Conservation (phyloP, 2,329 filamentous ascomycete genomes). For the Juglanconis sp. region DNA sequence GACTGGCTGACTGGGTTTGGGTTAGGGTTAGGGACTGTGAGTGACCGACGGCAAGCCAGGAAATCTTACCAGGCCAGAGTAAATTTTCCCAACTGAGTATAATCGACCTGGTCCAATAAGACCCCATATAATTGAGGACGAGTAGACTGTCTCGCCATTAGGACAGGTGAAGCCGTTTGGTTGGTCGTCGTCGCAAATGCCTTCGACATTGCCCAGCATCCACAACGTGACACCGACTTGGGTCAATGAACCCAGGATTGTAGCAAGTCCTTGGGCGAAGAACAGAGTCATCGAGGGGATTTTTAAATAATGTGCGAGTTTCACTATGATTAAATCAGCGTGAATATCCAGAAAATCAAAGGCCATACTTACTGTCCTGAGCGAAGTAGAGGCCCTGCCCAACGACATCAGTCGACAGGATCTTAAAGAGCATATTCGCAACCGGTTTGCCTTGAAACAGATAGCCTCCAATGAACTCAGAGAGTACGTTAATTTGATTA, state of each 20-base stretch:
- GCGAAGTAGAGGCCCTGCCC: slow-evolving; percentile 44
- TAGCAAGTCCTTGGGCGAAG: slow-evolving; percentile 44
- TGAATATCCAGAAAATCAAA: not conserved
- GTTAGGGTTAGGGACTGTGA: too few species aligned
- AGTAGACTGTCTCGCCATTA: slow-evolving; percentile 45
- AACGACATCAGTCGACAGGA: slow-evolving; percentile 37
- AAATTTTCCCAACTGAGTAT: slow-evolving; percentile 44
- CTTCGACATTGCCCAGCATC: slow-evolving; percentile 35
- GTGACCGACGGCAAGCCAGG: too few species aligned
- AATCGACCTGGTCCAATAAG: slow-evolving; percentile 48
- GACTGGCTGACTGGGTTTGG: too few species aligned
- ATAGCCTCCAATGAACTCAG: slow-evolving; percentile 47
- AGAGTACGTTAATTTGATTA: slow-evolving; percentile 46
- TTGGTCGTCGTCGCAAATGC: slow-evolving; percentile 38
- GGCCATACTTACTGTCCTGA: slow-evolving; percentile 32
- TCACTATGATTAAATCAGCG: slow-evolving; percentile 27
- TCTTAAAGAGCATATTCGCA: slow-evolving; percentile 45
- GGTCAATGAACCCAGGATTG: slow-evolving; percentile 42
- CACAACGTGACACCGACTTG: slow-evolving; percentile 35
- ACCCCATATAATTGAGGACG: slow-evolving; percentile 48
- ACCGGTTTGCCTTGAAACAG: slow-evolving; percentile 43
- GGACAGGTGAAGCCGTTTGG: slow-evolving; percentile 47
- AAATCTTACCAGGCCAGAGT: slow-evolving; percentile 32
- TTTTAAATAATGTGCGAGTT: slow-evolving; percentile 50
- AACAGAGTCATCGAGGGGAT: slow-evolving; percentile 46